phyloP scores from a whole-genome alignment of 345 rosid genomes.

The Linum trigynum region DNA sequence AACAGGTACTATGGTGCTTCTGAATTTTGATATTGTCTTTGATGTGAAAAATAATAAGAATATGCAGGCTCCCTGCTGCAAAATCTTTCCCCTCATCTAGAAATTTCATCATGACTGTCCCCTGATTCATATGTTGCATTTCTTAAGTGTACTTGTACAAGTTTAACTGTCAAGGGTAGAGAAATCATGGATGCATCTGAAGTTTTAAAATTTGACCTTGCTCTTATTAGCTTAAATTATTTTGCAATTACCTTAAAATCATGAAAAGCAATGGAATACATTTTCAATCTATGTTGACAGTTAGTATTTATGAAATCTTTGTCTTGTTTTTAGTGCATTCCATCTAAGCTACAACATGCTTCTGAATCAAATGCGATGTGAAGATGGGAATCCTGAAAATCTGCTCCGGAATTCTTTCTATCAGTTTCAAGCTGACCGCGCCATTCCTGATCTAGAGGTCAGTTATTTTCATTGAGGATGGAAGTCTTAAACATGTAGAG shows the following conservation, averaged over 20 bases:
- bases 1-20: conserved; percentile 50
- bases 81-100: too few species aligned
- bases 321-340: conserved; percentile 63
- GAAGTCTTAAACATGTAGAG: not conserved
- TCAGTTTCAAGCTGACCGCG: conserved; percentile 95
- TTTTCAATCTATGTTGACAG: not conserved
- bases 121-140: not conserved
- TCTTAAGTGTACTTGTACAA: not conserved
- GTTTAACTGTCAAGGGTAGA: not conserved
- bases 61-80: too few species aligned
- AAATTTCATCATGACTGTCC: not conserved
- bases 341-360: conserved; percentile 98
- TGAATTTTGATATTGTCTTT: too few species aligned
- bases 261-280: not conserved
- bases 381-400: conserved; percentile 95
- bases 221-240: not conserved
- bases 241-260: not conserved
- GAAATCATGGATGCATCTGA: not conserved
- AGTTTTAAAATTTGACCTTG: not conserved
- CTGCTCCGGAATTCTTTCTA: conserved; percentile 91
- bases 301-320: conserved; percentile 6
- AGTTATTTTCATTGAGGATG: conserved; percentile 14
- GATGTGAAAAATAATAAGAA: too few species aligned
- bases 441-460: conserved; percentile 90
- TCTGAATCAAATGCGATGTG: conserved; percentile 86